These are phyloP conservation scores for Citrullus mucosospermus DNA, from an alignment of 306 rosid species.

Conservation along the genomic window DNA sequence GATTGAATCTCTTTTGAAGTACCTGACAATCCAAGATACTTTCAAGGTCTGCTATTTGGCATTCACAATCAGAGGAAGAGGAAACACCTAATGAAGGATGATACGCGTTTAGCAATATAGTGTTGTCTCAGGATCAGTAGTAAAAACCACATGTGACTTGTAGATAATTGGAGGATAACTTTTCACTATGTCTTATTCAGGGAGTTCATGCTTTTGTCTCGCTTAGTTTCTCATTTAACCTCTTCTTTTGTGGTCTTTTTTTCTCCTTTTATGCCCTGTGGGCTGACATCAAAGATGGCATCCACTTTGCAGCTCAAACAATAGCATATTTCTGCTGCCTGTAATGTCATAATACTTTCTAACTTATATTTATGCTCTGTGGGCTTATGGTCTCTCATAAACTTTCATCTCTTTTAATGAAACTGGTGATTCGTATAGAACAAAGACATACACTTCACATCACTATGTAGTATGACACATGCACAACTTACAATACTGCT, in stretches of 20 bases:
- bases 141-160: background rate
- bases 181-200: background rate
- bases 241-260: background rate
- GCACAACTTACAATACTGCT: background rate
- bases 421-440: background rate
- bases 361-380: background rate
- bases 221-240: background rate
- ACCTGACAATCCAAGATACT: slow-evolving; percentile 66
- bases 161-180: background rate
- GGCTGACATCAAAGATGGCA: slow-evolving; percentile 16
- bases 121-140: background rate
- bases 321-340: slow-evolving; percentile 39
- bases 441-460: background rate
- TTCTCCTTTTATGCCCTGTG: background rate
- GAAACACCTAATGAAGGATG: slow-evolving; percentile 46
- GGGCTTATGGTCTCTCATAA: background rate
- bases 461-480: background rate
- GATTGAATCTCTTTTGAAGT: slow-evolving; percentile 1
- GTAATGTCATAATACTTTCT: slow-evolving; percentile 36
- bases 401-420: background rate
- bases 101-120: background rate
- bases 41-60: slow-evolving; percentile 74
- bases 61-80: slow-evolving; percentile 48
- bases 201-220: background rate
- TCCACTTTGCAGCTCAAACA: slow-evolving; percentile 50